Evolutionary conservation across 2,329 filamentous ascomycete species (phyloP).

Genomic region (Domatiomyces catenatus): DNA sequence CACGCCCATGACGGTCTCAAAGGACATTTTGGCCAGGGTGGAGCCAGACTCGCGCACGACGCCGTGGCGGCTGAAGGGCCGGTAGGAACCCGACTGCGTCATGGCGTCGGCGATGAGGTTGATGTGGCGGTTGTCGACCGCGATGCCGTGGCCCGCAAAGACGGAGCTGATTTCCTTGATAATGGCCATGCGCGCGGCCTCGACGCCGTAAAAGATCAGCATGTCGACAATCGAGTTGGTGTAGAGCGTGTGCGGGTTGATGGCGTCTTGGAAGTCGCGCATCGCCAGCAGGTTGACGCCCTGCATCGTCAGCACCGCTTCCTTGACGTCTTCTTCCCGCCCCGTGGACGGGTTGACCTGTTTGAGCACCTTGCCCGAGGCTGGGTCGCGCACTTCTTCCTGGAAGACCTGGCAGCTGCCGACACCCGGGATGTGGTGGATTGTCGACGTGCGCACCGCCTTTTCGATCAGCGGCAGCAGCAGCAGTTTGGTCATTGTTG

Average conservation of each 20-base stretch:
- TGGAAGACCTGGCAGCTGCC: constrained; percentile 54
- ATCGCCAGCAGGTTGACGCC: constrained; percentile 84
- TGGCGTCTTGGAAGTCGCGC: constrained; percentile 70
- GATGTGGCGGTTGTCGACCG: constrained; percentile 78
- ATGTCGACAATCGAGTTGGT: constrained; percentile 89
- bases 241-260: constrained; percentile 71
- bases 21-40: constrained; percentile 97
- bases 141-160: constrained; percentile 82
- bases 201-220: constrained; percentile 74
- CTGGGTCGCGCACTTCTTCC: constrained; percentile 37
- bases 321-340: constrained; percentile 36
- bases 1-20: constrained; percentile 92
- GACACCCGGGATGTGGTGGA: constrained; percentile 73
- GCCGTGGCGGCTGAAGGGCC: constrained; percentile 82
- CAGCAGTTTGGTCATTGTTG: constrained; percentile 70
- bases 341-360: constrained; percentile 32
- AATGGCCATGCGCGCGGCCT: constrained; percentile 77
- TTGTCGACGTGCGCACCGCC: constrained; percentile 60
- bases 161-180: constrained; percentile 72
- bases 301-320: constrained; percentile 42
- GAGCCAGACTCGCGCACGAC: constrained; percentile 63
- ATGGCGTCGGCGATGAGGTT: constrained; percentile 95
- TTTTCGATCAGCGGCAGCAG: constrained; percentile 83
- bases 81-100: constrained; percentile 84
- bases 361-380: constrained; percentile 35